Evolutionary conservation across 1,284 basidiomycete genomes (phyloP).

Genomic region (Polyporus tsugae): DNA sequence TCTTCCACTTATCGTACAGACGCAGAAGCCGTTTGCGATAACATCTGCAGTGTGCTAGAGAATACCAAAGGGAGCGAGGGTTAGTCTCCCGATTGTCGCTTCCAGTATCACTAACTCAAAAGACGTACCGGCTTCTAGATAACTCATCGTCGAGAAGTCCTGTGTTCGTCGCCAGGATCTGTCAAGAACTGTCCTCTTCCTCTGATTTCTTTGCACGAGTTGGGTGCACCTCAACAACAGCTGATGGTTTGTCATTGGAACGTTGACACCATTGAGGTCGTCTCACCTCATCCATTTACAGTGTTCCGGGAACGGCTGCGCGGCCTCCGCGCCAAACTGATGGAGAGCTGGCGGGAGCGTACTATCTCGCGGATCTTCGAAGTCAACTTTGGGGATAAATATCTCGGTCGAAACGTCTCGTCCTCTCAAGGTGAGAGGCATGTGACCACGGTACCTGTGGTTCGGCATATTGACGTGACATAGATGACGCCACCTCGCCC

Average conservation of each 20-base stretch:
- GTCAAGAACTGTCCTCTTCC: conserved; percentile 36
- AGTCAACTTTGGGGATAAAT: conserved; percentile 12
- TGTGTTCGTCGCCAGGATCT: conserved; percentile 52
- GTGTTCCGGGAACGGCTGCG: conserved; percentile 53
- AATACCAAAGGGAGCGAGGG: conserved; percentile 44
- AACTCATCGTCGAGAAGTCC: conserved; percentile 39
- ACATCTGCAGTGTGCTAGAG: conserved; percentile 50
- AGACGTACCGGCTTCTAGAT: conserved; percentile 17
- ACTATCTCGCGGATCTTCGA: conserved; percentile 45
- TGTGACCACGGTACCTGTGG: neutral
- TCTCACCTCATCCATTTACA: conserved; percentile 32
- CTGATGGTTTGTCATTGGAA: conserved; percentile 46
- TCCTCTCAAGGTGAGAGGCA: neutral
- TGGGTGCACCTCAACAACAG: conserved; percentile 48
- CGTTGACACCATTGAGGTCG: neutral
- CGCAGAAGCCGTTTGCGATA: conserved; percentile 53
- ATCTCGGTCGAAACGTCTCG: neutral
- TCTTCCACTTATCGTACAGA: conserved; percentile 54
- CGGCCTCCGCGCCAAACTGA: conserved; percentile 50
- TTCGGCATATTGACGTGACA: conserved; percentile 3
- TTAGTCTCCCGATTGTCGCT: conserved; percentile 34
- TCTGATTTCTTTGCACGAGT: conserved; percentile 25
- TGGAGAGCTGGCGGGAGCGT: conserved; percentile 58
- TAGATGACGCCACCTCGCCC: conserved; percentile 28
- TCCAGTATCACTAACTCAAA: conserved; percentile 6